phyloP scores from a whole-genome alignment of 495 filamentous ascomycete genomes.

The Trichoderma gamsii region DNA sequence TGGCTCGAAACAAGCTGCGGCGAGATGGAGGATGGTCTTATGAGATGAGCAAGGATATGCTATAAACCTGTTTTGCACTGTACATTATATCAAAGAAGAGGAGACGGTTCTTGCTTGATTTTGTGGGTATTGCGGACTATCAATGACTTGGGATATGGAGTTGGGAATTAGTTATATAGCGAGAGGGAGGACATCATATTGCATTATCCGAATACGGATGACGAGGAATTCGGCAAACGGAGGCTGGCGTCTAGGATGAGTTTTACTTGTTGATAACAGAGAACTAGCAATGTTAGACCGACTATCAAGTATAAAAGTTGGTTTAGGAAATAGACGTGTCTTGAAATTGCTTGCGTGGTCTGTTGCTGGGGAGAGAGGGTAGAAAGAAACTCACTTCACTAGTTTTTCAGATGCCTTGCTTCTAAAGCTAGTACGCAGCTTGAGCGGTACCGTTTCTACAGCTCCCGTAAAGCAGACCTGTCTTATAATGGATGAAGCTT shows the following conservation, averaged over 20 bases:
- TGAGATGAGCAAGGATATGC: slow-evolving; percentile 42
- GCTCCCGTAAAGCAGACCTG: too few relatives aligned
- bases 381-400: too few relatives aligned
- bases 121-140: not conserved
- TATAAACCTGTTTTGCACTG: slow-evolving; percentile 19
- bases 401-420: too few relatives aligned
- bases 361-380: too few relatives aligned
- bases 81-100: not conserved
- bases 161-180: slow-evolving; percentile 3
- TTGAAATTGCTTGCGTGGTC: not conserved
- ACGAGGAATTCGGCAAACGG: not conserved
- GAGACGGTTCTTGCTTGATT: not conserved
- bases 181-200: not conserved
- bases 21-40: slow-evolving; percentile 85
- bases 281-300: not conserved
- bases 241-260: slow-evolving; percentile 7
- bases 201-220: not conserved
- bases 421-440: too few relatives aligned
- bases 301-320: not conserved
- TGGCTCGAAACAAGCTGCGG: slow-evolving; percentile 71
- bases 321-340: not conserved
- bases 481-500: too few relatives aligned
- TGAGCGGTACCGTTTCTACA: too few relatives aligned
- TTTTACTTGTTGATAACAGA: not conserved
- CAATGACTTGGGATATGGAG: not conserved